Base-by-base conservation (phyloP, 2,329 filamentous ascomycete genomes). In the Botrytis sinoallii region DNA sequence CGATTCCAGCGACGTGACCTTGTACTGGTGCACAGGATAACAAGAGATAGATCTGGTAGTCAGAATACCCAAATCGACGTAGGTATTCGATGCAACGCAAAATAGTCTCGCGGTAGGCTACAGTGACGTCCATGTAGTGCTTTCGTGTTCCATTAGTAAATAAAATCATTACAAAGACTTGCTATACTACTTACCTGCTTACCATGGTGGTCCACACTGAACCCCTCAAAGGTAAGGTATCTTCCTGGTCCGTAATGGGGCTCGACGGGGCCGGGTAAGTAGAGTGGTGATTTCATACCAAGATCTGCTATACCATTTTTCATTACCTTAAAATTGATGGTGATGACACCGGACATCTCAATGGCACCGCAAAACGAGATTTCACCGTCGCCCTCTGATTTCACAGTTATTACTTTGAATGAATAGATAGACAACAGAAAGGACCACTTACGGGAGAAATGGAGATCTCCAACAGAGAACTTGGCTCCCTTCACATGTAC, bases 261-360 rank as follows among this genome's bases (percentile, higher is more conserved):
- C 84, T 97, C 93, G 0, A 97, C 94, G 0, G 94, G 93, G 0
- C 94, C 94, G 0, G 94, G 93, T 48, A 93, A 87, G 84, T 95
- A 97, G 70, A 97, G 92, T 0, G 94, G 94, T 10, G 89, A 92
- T 82, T 94, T 95, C 84, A 97, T 90, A 0, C 87, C 91, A 70
- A 97, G 83, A 48, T 93, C 88, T 63, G 86, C 86, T 80, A 97
- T 87, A 32, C 94, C 95, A 76, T 89, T 87, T 82, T 96, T 97
- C 85, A 97, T 90, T 25, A 97, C 92, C 68, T 89, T 90, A 85
- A 97, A 95, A 79, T 96, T 97, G 82, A 97, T 88, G 4, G 94
- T 97, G 78, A 97, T 97, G 61, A 93, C 85, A 7, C 94, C 94
- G 0, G 94, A 93, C 93, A 98, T 98, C 82, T 98, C 95, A 79